Evolutionary conservation across 495 filamentous ascomycete species (phyloP).

Genomic region (Penicillium taxi): DNA sequence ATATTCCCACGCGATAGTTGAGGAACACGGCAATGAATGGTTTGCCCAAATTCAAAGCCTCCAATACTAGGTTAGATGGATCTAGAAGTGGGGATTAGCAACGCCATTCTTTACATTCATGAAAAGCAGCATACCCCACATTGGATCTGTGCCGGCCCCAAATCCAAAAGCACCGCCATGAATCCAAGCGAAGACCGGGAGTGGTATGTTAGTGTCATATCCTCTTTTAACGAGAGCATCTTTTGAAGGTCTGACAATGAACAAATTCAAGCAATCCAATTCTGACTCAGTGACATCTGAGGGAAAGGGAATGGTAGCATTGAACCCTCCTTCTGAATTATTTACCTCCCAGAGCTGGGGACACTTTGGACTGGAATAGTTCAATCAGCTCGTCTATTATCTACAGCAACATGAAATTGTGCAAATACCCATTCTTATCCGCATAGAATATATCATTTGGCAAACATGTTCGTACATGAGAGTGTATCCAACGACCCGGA

Average conservation of each 20-base stretch:
- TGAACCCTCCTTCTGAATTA: not conserved
- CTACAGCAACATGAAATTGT: no score
- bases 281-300: not conserved
- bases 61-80: not conserved
- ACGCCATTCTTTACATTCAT: not conserved
- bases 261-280: constrained; percentile 1
- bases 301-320: not conserved
- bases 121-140: not conserved
- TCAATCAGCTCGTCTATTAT: not conserved
- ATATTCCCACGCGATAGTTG: constrained; percentile 2
- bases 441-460: not conserved
- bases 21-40: not conserved
- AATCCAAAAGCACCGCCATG: constrained; percentile 1
- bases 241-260: not conserved
- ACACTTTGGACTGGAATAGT: not conserved
- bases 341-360: not conserved
- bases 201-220: not conserved
- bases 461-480: not conserved
- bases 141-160: constrained; percentile 1
- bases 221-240: not conserved
- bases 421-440: constrained; percentile 2
- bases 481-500: not conserved
- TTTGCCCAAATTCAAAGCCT: not conserved
- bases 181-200: not conserved
- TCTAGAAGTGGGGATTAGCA: not conserved